phyloP scores from a whole-genome alignment of 2,329 filamentous ascomycete genomes.

The Zopfia rhizophila region DNA sequence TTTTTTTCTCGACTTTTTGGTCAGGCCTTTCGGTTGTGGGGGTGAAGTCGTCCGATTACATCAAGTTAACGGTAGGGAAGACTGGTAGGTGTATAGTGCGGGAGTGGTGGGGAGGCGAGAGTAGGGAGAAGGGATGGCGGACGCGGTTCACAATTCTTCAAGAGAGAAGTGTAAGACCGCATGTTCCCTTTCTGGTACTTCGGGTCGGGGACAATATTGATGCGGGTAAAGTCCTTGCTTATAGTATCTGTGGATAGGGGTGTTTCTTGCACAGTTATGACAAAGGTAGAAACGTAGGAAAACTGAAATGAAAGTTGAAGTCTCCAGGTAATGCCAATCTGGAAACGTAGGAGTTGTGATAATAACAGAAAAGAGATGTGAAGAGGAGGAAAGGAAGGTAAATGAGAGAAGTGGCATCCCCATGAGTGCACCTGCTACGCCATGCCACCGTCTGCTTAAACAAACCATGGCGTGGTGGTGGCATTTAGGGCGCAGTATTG shows the following conservation, averaged over 20 bases:
- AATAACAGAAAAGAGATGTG: too few species aligned
- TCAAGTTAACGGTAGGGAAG: neutral
- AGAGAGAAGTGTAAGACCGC: constrained; percentile 70
- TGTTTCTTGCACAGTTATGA: too few species aligned
- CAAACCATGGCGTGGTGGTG: too few species aligned
- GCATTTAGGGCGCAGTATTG: too few species aligned
- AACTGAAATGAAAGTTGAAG: too few species aligned
- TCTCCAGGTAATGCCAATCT: too few species aligned
- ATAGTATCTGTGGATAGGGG: constrained; percentile 7
- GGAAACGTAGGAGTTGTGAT: too few species aligned
- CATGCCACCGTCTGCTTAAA: too few species aligned
- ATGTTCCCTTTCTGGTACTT: constrained; percentile 55
- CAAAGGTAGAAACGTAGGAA: constrained; percentile 1
- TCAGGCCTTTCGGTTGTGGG: constrained; percentile 73
- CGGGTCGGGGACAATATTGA: constrained; percentile 36
- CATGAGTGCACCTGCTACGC: too few species aligned
- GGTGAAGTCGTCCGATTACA: constrained; percentile 60
- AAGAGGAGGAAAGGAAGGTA: too few species aligned
- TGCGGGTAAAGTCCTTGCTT: constrained; percentile 29
- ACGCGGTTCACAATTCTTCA: constrained; percentile 63
- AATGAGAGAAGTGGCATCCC: too few species aligned
- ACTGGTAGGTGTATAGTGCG: constrained; percentile 4
- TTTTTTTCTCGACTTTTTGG: constrained; percentile 60
- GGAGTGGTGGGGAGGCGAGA: neutral
- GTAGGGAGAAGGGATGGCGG: neutral